Evolutionary conservation across 177 flowering plant genomes (phyloP).

Genomic region (Telopea speciosissima): DNA sequence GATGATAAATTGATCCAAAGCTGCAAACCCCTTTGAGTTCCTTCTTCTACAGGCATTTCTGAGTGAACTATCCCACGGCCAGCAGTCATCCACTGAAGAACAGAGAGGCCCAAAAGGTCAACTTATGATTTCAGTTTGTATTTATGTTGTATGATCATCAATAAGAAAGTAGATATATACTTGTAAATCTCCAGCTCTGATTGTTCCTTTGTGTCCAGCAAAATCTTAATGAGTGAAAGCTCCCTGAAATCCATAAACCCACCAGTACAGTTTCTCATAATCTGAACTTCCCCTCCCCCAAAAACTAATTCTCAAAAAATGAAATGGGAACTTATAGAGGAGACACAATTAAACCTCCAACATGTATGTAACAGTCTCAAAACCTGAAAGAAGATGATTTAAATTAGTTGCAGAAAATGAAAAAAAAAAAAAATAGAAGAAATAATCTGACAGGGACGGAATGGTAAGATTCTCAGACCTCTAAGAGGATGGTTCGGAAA

Average conservation of each 20-base stretch:
- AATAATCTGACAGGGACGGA: too few relatives aligned
- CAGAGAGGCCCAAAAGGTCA: constrained; percentile 1
- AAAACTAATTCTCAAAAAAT: neutral
- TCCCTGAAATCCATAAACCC: constrained; percentile 38
- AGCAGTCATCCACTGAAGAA: constrained; percentile 88
- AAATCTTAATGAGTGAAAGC: too few relatives aligned
- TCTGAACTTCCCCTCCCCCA: too few relatives aligned
- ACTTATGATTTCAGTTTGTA: too few relatives aligned
- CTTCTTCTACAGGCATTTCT: constrained; percentile 87
- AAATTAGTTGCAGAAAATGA: neutral
- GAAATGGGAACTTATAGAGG: neutral
- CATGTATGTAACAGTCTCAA: too few relatives aligned
- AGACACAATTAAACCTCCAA: constrained; percentile 46
- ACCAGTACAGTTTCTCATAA: neutral
- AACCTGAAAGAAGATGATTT: too few relatives aligned
- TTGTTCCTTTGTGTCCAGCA: constrained; percentile 80
- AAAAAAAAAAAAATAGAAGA: neutral
- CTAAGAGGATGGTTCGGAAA: constrained; percentile 97
- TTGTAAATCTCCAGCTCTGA: constrained; percentile 81
- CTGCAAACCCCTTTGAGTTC: constrained; percentile 60
- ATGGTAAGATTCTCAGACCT: constrained; percentile 28
- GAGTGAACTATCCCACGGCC: constrained; percentile 89
- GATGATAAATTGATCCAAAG: constrained; percentile 86
- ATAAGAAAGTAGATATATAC: constrained; percentile 22
- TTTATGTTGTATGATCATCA: neutral